A percentile compares a stretch with the other conserved stretches of the same genome.
phyloP scores from a whole-genome alignment of 768 basidiomycete species.

The Exidia glandulosa region DNA sequence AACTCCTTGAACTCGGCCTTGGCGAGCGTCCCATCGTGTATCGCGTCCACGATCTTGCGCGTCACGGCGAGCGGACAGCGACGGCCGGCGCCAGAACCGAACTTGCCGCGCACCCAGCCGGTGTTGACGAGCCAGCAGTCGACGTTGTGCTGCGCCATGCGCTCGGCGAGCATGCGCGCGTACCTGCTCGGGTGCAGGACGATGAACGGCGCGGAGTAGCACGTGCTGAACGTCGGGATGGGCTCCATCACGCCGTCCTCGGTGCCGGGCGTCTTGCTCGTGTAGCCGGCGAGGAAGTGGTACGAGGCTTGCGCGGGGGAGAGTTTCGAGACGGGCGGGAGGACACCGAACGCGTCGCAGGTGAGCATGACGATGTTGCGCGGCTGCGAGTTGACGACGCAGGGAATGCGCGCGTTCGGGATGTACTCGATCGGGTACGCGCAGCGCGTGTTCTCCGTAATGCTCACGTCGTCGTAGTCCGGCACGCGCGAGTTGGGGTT shows the following conservation, averaged over 20 bases:
- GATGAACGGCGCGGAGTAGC: slow-evolving; percentile 99
- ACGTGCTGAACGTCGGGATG: slow-evolving; percentile 97
- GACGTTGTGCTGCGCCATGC: slow-evolving; percentile 82
- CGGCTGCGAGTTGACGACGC: slow-evolving; percentile 76
- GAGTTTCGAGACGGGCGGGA: slow-evolving; percentile 89
- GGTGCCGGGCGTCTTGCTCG: slow-evolving; percentile 95
- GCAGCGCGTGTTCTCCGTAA: slow-evolving; percentile 99
- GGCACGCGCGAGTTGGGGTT: slow-evolving; percentile 69
- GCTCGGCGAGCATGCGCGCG: slow-evolving; percentile 91
- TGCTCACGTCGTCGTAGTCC: slow-evolving; percentile 92
- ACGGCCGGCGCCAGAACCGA: slow-evolving; percentile 60
- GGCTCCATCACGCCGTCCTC: slow-evolving; percentile 98
- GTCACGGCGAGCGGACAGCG: slow-evolving; percentile 96
- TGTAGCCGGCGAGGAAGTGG: slow-evolving; percentile 95
- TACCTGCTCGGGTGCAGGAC: slow-evolving; percentile 93
- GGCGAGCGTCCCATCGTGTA: slow-evolving; percentile 79
- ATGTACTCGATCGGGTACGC: slow-evolving; percentile 99
- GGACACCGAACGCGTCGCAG: slow-evolving; percentile 96
- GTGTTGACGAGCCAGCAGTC: slow-evolving; percentile 99
- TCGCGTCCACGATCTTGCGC: slow-evolving; percentile 90
- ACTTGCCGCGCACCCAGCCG: slow-evolving; percentile 92
- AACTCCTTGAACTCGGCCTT: slow-evolving; percentile 66
- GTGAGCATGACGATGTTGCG: slow-evolving; percentile 95
- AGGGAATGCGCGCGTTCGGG: slow-evolving; percentile 90
- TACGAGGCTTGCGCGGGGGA: slow-evolving; percentile 93